phyloP scores from a whole-genome alignment of 164 flowering plant species.

The Kingdonia uniflora region DNA sequence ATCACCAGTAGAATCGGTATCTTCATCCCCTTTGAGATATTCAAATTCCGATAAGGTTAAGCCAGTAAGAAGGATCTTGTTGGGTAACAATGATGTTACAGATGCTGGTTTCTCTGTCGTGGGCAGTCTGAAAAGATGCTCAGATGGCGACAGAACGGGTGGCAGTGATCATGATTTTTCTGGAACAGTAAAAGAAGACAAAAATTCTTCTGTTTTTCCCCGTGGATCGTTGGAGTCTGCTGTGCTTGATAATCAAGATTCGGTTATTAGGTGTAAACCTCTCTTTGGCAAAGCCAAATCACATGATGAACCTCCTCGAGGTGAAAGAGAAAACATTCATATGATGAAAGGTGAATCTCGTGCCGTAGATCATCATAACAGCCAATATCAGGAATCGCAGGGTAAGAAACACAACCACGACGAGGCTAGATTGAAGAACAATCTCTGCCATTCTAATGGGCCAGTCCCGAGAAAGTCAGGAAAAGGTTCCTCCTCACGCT shows the following conservation, averaged over 20 bases:
- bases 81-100: constrained; percentile 30
- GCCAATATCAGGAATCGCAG: constrained; percentile 16
- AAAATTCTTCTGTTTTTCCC: constrained; percentile 16
- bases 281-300: constrained; percentile 19
- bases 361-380: constrained; percentile 19
- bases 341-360: constrained; percentile 13
- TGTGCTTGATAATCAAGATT: constrained; percentile 25
- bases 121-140: constrained; percentile 37
- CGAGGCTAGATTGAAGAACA: constrained; percentile 20
- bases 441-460: constrained; percentile 26
- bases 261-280: constrained; percentile 18
- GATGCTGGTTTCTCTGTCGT: constrained; percentile 17
- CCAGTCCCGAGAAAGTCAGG: constrained; percentile 33
- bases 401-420: constrained; percentile 17
- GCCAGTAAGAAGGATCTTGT: constrained; percentile 14
- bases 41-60: constrained; percentile 40
- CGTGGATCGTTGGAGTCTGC: constrained; percentile 27
- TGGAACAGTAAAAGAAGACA: constrained; percentile 30
- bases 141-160: constrained; percentile 44
- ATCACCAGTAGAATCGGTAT: constrained; percentile 94
- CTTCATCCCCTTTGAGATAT: constrained; percentile 80
- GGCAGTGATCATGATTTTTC: constrained; percentile 31
- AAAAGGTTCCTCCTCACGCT: constrained; percentile 38
- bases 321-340: constrained; percentile 20
- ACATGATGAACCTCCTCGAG: constrained; percentile 13